Base-by-base conservation (phyloP, 1,284 basidiomycete species). In the Microbotryum silenes-acaulis region DNA sequence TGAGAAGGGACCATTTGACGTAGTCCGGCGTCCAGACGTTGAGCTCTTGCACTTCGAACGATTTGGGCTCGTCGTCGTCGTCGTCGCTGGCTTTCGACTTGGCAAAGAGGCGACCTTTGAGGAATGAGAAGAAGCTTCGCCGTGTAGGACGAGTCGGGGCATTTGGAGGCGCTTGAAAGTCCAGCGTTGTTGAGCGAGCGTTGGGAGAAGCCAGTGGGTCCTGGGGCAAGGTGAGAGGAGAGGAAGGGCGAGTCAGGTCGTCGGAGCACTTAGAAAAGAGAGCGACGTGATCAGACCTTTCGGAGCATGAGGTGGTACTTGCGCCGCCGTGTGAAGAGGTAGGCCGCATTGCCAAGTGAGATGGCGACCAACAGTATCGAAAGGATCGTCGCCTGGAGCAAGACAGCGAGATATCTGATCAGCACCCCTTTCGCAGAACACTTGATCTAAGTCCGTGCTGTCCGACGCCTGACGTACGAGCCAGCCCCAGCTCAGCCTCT, bases 361-460 rank as follows among this genome's bases (percentile, higher is more conserved):
- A 63, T 45, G 1, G 72, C 14, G 29, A 75, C 56, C 21, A 76
- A 67, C 1, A 70, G 16, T 42, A 72, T 37, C 10, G 84, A 62
- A 84, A 75, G 2, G 81, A 77, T 72, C 84, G 88, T 61, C 81
- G 73, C 60, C 83, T 73, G 6, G 83, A 48, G 80, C 1, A 75
- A 75, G 31, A 4, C 73, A 71, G 63, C 86, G 69, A 47, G 21
- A 3, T 8, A 3, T 8, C 48, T 55, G 20, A 21, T 14, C 18
- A 57, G 14, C 14, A 42, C 16, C 18, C 8, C 18, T 47, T 4
- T 33, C 27, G 29, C 54, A 7, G 44, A 23, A 12, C 4, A 12
- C 4, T 42, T 14, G 31, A 44, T 27, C 47, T 23, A 50, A 23
- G 16, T 16, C 37, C 33, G 27, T 37, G 31, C 44, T 2, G 31